Evolutionary conservation across 2,329 filamentous ascomycete genomes (phyloP), one percentile per base, ranked within the genome.

Genomic region (Cladosporium sp.): DNA sequence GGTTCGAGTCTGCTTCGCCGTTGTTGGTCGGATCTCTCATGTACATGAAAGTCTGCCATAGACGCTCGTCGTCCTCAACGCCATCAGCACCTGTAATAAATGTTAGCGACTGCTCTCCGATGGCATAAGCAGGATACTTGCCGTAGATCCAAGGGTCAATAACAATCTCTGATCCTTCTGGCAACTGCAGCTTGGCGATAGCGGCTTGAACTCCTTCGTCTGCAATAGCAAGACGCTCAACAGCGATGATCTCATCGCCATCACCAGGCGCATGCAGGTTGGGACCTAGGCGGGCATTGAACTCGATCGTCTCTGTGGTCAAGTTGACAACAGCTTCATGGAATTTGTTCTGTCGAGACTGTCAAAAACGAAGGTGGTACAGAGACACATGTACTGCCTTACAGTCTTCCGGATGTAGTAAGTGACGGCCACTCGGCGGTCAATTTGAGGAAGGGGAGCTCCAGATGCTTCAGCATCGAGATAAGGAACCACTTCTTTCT

Each of bases 11-110:
- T n/a, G 78, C 76, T 71, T 90, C 86, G 7, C 78, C 74, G 0
- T 85, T 71, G 72, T 90, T 88, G 34, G 80, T 78, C 2, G 87
- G 87, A 69, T 89, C 88, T 26, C 87, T 81, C 77, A 90, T 83
- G 77, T 91, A 91, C 64, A 90, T 76, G 77, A 88, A 90, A 76
- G 86, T 88, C 74, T 90, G 88, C 73, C 84, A 88, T 70, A 86
- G 72, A 21, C 81, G 74, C 12, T 82, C 78, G 61, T 82, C 80
- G 61, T 84, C 82, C 63, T 78, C 74, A 49, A 83, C 71, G n/a
- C 82, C 82, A 71, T 84, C 82, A 12, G 80, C 77, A 10, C 81
- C 78, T 64, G 10, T 54, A 21, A 11, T 7, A 26, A 15, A 3
- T 14, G 38, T 59, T 15, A 64, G 57, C 11, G 12, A 15, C 5